phyloP scores from a whole-genome alignment of 2,329 filamentous ascomycete genomes.

The Venturia nashicola region DNA sequence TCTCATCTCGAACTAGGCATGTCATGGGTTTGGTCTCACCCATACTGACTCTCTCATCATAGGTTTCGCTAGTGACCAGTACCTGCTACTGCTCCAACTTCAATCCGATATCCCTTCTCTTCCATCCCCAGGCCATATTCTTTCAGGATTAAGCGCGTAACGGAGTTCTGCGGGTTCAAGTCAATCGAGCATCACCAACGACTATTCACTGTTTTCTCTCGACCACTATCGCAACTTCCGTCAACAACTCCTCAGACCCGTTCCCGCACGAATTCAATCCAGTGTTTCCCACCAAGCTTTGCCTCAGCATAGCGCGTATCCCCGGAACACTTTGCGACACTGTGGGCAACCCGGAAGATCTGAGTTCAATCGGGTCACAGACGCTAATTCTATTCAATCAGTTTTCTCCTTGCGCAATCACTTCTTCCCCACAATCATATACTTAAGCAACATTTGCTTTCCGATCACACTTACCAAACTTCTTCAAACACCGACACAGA shows the following conservation, averaged over 20 bases:
- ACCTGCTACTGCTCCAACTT: background rate
- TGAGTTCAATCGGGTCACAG: background rate
- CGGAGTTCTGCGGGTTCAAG: slow-evolving; percentile 5
- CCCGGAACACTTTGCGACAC: background rate
- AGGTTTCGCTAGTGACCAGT: slow-evolving; percentile 7
- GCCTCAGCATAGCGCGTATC: background rate
- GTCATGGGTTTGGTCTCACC: slow-evolving; percentile 3
- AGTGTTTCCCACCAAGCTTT: background rate
- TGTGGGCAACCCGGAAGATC: background rate
- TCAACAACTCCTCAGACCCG: background rate
- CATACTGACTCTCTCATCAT: background rate
- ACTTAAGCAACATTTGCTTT: slow-evolving; percentile 5
- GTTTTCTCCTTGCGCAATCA: background rate
- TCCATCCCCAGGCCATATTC: slow-evolving; percentile 7
- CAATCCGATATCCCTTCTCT: background rate
- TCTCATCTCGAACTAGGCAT: background rate
- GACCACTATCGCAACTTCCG: background rate
- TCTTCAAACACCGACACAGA: background rate
- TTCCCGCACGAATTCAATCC: background rate
- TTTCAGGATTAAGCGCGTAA: slow-evolving; percentile 7
- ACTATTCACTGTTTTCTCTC: background rate
- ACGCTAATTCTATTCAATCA: slow-evolving; percentile 1
- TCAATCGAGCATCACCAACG: background rate
- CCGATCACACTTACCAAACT: slow-evolving; percentile 20
- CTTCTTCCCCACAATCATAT: background rate